Evolutionary conservation across 1,139 yeast species (phyloP).

Genomic region (Suhomyces chickasaworum): DNA sequence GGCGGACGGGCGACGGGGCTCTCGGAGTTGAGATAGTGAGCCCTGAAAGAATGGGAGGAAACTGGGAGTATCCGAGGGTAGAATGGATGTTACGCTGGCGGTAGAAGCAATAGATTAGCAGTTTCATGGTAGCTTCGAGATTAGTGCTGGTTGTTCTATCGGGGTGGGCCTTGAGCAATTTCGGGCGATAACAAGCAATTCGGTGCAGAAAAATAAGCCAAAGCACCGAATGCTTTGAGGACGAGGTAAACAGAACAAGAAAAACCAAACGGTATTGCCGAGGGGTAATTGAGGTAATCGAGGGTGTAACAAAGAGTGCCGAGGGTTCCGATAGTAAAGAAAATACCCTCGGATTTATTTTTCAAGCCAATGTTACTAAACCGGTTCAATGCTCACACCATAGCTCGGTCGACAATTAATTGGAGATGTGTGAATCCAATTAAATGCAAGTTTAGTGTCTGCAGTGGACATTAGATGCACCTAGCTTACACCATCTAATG

Average conservation of each 20-base stretch:
- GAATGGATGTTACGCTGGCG: not conserved
- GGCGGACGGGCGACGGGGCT: no score
- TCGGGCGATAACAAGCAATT: not conserved
- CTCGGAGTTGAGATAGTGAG: constrained; percentile 1
- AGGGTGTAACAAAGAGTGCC: no score
- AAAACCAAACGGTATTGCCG: not conserved
- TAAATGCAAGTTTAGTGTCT: not conserved
- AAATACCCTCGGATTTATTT: no score
- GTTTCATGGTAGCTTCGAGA: not conserved
- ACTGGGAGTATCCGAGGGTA: not conserved
- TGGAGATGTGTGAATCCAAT: not conserved
- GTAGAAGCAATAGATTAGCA: not conserved
- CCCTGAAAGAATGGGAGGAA: not conserved
- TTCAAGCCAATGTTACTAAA: no score
- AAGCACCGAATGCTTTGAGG: not conserved
- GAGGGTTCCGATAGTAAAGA: no score
- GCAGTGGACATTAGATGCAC: not conserved
- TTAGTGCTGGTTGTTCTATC: not conserved
- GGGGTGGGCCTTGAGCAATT: not conserved
- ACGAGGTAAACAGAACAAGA: not conserved
- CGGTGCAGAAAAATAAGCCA: not conserved
- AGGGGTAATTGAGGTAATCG: no score
- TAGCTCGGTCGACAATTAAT: not conserved
- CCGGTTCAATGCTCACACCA: not conserved
- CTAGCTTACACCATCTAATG: not conserved